A percentile compares a stretch with the other conserved stretches of the same genome.
Conservation (phyloP, 2,329 filamentous ascomycete species). For the Paraphaeosphaeria minitans region DNA sequence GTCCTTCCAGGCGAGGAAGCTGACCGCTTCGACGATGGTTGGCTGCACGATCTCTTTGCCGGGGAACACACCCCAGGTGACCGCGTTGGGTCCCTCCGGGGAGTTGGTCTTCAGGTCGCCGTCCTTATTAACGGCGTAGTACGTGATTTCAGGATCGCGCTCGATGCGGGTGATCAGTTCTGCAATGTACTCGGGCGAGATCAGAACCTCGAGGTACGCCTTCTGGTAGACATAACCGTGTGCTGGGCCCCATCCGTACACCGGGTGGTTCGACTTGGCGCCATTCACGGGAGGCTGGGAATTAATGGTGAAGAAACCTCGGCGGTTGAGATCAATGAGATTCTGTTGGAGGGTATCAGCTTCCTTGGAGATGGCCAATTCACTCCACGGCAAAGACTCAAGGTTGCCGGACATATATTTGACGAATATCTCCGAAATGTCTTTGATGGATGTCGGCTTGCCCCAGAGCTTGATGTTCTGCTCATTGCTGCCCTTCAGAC, state of each 20-base stretch:
- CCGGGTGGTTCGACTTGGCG: constrained; percentile 81
- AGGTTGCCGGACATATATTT: constrained; percentile 82
- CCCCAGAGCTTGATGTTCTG: constrained; percentile 96
- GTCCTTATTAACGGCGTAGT: constrained; percentile 87
- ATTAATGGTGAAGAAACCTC: constrained; percentile 93
- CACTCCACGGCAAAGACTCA: constrained; percentile 89
- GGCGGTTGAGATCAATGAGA: constrained; percentile 80
- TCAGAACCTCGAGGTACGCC: constrained; percentile 89
- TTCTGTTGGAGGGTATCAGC: constrained; percentile 77
- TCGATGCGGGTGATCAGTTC: constrained; percentile 81
- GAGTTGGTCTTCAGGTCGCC: constrained; percentile 86
- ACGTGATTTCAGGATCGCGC: constrained; percentile 80
- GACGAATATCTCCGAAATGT: constrained; percentile 83
- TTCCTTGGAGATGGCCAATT: constrained; percentile 82
- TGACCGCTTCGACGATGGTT: constrained; percentile 98
- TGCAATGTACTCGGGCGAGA: constrained; percentile 78
- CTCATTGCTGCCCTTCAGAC: constrained; percentile 92
- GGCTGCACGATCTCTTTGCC: constrained; percentile 99
- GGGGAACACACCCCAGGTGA: constrained; percentile 98
- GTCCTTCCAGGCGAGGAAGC: constrained; percentile 98
- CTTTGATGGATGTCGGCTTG: constrained; percentile 76
- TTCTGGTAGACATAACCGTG: constrained; percentile 99
- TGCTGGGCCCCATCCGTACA: constrained; percentile 91
- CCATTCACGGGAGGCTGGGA: constrained; percentile 95
- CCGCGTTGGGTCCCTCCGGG: constrained; percentile 90